These are phyloP conservation scores for Fistulinella cinereoalba DNA, from an alignment of 1,284 basidiomycete genomes.

Conservation along the genomic window DNA sequence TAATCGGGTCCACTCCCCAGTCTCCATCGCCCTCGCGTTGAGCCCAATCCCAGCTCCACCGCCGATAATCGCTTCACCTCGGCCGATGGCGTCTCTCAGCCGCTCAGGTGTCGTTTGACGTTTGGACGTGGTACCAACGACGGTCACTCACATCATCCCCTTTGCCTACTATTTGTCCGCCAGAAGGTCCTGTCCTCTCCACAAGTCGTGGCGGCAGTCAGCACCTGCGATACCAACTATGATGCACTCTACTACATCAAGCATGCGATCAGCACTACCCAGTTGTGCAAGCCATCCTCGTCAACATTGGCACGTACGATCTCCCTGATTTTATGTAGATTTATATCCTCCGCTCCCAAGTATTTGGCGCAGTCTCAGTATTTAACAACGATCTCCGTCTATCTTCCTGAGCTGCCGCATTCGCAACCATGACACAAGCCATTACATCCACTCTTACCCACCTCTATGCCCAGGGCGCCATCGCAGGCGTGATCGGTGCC, in stretches of 20 bases:
- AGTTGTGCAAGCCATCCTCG: conserved; percentile 23
- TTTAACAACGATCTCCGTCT: background rate
- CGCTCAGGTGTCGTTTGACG: conserved; percentile 16
- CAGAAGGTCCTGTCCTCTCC: background rate
- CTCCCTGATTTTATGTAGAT: conserved; percentile 16
- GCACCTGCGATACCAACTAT: conserved; percentile 30
- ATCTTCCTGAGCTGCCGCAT: conserved; percentile 6
- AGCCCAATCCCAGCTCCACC: conserved; percentile 32
- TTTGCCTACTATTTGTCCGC: conserved; percentile 16
- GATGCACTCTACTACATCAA: conserved; percentile 26
- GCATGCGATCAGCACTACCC: conserved; percentile 6
- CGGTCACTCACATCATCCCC: background rate
- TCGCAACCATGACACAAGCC: conserved; percentile 21
- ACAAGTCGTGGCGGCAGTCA: conserved; percentile 26
- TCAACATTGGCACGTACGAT: conserved; percentile 20
- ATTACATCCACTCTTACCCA: conserved; percentile 15
- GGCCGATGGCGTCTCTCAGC: conserved; percentile 13
- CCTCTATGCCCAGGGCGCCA: conserved; percentile 8
- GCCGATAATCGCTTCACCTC: conserved; percentile 24
- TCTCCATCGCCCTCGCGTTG: conserved; percentile 30
- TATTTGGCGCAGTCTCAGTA: conserved; percentile 13
- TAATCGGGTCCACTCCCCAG: conserved; percentile 28
- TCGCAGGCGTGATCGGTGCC: conserved; percentile 20
- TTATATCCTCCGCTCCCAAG: conserved; percentile 22
- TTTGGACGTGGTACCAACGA: conserved; percentile 11